Conservation (phyloP, 257 asterid genomes). For the Jacaranda copaia region DNA sequence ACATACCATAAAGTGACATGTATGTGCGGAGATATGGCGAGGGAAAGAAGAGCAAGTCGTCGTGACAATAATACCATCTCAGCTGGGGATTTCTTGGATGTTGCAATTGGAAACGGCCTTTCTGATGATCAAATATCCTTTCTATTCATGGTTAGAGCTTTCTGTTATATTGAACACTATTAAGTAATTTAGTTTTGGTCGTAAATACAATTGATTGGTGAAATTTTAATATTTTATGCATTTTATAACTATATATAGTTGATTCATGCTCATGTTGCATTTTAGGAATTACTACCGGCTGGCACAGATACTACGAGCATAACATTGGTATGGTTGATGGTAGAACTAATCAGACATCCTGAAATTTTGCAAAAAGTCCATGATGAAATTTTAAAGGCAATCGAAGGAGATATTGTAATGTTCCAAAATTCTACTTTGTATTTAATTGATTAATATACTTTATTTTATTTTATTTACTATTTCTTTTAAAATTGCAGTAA, state of each 20-base stretch:
- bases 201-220: too few relatives aligned
- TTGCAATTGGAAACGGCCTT: background rate
- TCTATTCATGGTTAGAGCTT: background rate
- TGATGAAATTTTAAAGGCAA: background rate
- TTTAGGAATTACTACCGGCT: conserved; percentile 16
- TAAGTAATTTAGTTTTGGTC: too few relatives aligned
- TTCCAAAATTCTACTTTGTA: too few relatives aligned
- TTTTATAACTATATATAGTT: background rate
- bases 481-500: too few relatives aligned
- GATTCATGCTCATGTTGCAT: background rate
- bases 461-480: too few relatives aligned
- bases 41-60: conserved; percentile 12
- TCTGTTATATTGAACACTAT: background rate
- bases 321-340: conserved; percentile 27
- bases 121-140: conserved; percentile 9
- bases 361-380: background rate
- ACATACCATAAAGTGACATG: background rate
- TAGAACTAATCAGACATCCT: conserved; percentile 8
- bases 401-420: background rate
- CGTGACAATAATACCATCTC: too few relatives aligned
- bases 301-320: conserved; percentile 3
- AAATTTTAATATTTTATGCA: too few relatives aligned
- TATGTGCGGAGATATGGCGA: conserved; percentile 16
- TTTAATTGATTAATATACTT: too few relatives aligned
- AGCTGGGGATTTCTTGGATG: conserved; percentile 16